Conservation (phyloP, 1,139 yeast genomes). For the Pneumocystis carinii region DNA sequence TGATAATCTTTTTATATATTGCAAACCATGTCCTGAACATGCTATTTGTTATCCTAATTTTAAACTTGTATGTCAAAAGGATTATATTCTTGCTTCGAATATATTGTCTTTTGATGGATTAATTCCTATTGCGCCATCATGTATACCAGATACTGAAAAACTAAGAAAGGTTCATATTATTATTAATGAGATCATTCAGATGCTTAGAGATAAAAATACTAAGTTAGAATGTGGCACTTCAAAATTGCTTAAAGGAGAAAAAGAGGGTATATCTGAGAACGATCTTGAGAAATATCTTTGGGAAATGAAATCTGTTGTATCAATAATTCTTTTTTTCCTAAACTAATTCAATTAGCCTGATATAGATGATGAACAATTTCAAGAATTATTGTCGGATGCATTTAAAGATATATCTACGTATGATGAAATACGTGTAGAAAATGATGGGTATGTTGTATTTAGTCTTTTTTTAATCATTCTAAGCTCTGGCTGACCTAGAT, state of each 20-base stretch:
- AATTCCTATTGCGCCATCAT: constrained; percentile 45
- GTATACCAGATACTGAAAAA: constrained; percentile 66
- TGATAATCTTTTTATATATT: constrained; percentile 36
- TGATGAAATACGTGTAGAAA: not conserved
- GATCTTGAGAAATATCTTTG: constrained; percentile 20
- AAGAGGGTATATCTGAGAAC: constrained; percentile 20
- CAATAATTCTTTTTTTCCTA: not conserved
- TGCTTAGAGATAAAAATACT: constrained; percentile 58
- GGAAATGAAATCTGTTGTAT: constrained; percentile 28
- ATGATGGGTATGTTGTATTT: not conserved
- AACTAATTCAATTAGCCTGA: not conserved
- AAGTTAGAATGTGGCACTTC: constrained; percentile 46
- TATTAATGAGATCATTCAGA: constrained; percentile 50
- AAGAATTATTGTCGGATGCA: not conserved
- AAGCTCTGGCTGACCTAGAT: not conserved
- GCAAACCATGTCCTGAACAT: constrained; percentile 68
- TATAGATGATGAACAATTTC: not conserved
- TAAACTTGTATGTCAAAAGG: constrained; percentile 53
- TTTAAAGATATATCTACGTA: not conserved
- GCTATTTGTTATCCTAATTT: constrained; percentile 55
- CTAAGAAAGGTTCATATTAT: constrained; percentile 54
- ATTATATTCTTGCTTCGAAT: constrained; percentile 42
- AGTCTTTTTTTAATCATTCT: not conserved
- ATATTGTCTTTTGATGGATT: constrained; percentile 41
- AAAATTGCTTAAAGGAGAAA: constrained; percentile 12